A percentile compares a stretch with the other conserved stretches of the same genome.
These are phyloP conservation scores for sunflower (Helianthus annuus) DNA, from an alignment of 129 eudicot genomes.

Conservation along the genomic window DNA sequence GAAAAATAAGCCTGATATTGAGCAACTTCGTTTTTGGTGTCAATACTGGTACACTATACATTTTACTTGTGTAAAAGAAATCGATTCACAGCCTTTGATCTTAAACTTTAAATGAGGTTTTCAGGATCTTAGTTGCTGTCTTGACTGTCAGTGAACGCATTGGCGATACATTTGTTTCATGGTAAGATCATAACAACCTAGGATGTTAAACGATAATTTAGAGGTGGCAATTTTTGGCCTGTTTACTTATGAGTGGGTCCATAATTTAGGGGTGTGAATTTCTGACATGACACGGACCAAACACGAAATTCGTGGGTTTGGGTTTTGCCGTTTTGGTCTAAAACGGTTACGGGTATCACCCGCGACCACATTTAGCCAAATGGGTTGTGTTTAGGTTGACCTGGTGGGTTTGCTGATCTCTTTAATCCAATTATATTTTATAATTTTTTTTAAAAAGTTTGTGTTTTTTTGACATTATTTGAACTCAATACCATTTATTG, in stretches of 20 bases:
- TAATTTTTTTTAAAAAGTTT: too few relatives aligned
- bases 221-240: background rate
- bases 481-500: too few relatives aligned
- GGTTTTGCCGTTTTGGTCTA: too few relatives aligned
- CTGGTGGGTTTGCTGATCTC: too few relatives aligned
- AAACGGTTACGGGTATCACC: too few relatives aligned
- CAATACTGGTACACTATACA: conserved; percentile 74
- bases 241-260: background rate
- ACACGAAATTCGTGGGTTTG: too few relatives aligned
- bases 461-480: too few relatives aligned
- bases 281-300: too few relatives aligned
- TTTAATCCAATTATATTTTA: too few relatives aligned
- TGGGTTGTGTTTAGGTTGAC: too few relatives aligned
- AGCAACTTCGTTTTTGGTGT: conserved; percentile 91
- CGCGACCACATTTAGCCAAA: too few relatives aligned
- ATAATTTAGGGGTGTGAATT: background rate
- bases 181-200: conserved; percentile 47
- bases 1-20: conserved; percentile 81
- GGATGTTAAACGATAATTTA: background rate
- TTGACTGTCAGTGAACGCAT: conserved; percentile 85
- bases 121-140: conserved; percentile 89
- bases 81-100: conserved; percentile 6
- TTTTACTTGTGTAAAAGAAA: background rate
- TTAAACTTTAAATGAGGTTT: conserved; percentile 23
- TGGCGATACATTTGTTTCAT: conserved; percentile 81